A percentile compares a stretch with the other conserved stretches of the same genome.
Conservation (phyloP, 495 filamentous ascomycete genomes). For the Symbiotaphrina buchneri region DNA sequence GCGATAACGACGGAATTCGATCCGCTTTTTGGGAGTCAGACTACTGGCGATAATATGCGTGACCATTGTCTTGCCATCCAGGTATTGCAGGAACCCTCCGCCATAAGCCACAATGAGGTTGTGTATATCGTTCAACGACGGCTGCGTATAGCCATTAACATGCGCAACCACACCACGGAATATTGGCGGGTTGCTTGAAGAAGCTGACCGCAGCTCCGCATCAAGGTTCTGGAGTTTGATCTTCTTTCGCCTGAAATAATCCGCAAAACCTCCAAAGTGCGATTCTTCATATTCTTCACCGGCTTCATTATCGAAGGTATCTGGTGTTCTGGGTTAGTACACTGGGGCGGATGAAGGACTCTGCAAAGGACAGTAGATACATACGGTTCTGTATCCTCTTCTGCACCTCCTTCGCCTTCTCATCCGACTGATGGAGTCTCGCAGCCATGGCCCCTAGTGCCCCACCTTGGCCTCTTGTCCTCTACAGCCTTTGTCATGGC, state of each 20-base stretch:
- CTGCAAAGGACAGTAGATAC: constrained; percentile 2
- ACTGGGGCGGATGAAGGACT: too few relatives aligned
- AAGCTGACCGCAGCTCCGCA: constrained; percentile 46
- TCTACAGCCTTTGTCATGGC: too few relatives aligned
- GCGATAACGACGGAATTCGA: constrained; percentile 66
- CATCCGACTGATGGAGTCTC: too few relatives aligned
- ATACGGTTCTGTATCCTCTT: constrained; percentile 60
- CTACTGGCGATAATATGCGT: constrained; percentile 89
- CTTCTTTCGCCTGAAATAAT: constrained; percentile 88
- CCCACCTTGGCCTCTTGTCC: too few relatives aligned
- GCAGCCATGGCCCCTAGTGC: too few relatives aligned
- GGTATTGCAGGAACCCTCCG: constrained; percentile 79
- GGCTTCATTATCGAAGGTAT: constrained; percentile 41
- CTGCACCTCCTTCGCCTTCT: constrained; percentile 51
- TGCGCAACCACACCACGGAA: constrained; percentile 79
- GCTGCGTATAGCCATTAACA: constrained; percentile 87
- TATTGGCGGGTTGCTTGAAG: constrained; percentile 48
- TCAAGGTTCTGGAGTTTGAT: constrained; percentile 90
- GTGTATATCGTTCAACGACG: constrained; percentile 70
- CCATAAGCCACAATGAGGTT: constrained; percentile 72
- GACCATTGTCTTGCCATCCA: constrained; percentile 80
- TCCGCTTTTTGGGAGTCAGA: constrained; percentile 74
- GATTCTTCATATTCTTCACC: constrained; percentile 85
- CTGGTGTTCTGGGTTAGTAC: constrained; percentile 14
- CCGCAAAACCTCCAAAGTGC: constrained; percentile 65